Conservation (phyloP, 495 filamentous ascomycete species). For the Aspergillus haitiensis region DNA sequence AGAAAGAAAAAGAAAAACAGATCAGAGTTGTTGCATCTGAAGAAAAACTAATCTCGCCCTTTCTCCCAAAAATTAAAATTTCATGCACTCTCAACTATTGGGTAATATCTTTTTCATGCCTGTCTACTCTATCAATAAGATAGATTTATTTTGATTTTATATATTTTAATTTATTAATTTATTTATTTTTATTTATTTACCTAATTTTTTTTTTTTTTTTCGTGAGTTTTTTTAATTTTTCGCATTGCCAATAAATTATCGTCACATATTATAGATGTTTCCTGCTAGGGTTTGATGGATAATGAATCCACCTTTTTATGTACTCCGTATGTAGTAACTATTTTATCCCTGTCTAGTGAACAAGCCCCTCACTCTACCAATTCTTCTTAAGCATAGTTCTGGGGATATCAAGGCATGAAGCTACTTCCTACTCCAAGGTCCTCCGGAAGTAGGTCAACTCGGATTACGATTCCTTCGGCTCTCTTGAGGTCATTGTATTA, state of each 20-base stretch:
- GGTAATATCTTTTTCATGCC: neutral
- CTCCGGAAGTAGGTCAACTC: conserved; percentile 4
- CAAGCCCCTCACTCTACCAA: conserved; percentile 14
- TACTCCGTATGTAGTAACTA: conserved; percentile 10
- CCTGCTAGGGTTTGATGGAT: conserved; percentile 16
- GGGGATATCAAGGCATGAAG: conserved; percentile 9
- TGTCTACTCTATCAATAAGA: neutral
- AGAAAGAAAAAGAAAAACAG: conserved; percentile 13
- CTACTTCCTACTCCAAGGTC: conserved; percentile 2
- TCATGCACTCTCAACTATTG: neutral
- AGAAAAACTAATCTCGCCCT: conserved; percentile 7
- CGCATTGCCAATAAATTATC: conserved; percentile 1
- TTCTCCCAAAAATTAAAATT: neutral
- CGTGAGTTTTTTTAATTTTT: conserved; percentile 5
- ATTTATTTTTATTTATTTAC: neutral
- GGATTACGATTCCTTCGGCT: conserved; percentile 7
- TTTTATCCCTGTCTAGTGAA: conserved; percentile 23
- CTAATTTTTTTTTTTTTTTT: neutral
- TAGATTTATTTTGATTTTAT: neutral
- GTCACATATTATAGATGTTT: conserved; percentile 7
- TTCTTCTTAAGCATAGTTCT: conserved; percentile 9
- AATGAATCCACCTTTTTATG: conserved; percentile 11
- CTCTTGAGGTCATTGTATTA: conserved; percentile 16
- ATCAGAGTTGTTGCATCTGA: conserved; percentile 5
- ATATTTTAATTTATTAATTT: neutral